Evolutionary conservation across 768 basidiomycete species (phyloP).

Genomic region (Pisolithus orientalis): DNA sequence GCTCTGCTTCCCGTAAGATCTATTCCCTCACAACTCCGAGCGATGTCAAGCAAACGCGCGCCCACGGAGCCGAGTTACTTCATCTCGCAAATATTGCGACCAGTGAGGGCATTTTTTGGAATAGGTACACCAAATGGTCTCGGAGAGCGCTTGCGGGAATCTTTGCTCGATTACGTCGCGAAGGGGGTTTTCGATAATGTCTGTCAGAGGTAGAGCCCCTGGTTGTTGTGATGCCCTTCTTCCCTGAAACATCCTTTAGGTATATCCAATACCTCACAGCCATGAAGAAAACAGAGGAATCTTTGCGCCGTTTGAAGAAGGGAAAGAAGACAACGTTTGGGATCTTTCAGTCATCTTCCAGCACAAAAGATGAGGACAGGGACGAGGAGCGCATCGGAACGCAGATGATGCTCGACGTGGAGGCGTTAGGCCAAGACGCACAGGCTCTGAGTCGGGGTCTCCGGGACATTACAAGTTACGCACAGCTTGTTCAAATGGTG

Average conservation of each 20-base stretch:
- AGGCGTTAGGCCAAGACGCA: constrained; percentile 78
- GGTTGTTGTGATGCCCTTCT: background rate
- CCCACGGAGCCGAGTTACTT: constrained; percentile 85
- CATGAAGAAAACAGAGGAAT: constrained; percentile 92
- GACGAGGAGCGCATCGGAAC: constrained; percentile 85
- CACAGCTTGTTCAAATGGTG: constrained; percentile 55
- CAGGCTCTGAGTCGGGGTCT: constrained; percentile 61
- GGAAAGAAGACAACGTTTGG: constrained; percentile 77
- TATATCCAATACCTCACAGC: constrained; percentile 75
- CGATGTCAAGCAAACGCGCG: constrained; percentile 66
- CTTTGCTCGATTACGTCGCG: constrained; percentile 44
- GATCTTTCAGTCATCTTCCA: constrained; percentile 48
- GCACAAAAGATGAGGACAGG: constrained; percentile 53
- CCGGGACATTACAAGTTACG: constrained; percentile 44
- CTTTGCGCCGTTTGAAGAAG: constrained; percentile 79
- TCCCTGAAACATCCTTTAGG: constrained; percentile 31
- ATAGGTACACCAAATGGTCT: constrained; percentile 51
- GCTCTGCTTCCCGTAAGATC: constrained; percentile 78
- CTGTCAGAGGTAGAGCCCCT: constrained; percentile 46
- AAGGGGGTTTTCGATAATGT: constrained; percentile 68
- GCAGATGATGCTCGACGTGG: constrained; percentile 83
- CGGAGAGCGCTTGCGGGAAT: constrained; percentile 52
- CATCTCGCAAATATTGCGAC: constrained; percentile 71
- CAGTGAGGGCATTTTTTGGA: constrained; percentile 70
- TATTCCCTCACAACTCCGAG: constrained; percentile 86